Conservation (phyloP, 176 grass and related monocot genomes). For the Oryza coarctata region DNA sequence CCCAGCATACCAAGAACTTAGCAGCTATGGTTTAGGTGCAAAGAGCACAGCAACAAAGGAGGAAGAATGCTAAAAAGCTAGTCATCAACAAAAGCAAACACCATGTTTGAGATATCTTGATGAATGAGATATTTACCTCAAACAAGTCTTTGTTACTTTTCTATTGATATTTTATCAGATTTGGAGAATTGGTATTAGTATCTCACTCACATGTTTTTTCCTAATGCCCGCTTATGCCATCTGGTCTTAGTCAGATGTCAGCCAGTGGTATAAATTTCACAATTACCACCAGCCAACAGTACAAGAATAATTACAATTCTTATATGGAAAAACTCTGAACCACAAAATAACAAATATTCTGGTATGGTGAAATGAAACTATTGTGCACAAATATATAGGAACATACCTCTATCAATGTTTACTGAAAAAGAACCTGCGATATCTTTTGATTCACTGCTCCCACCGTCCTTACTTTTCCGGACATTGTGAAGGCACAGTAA, state of each 20-base stretch:
- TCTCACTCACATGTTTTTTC: not conserved
- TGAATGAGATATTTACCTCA: not conserved
- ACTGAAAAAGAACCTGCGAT: slow-evolving; percentile 38
- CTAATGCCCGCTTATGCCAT: not conserved
- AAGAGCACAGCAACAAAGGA: not conserved
- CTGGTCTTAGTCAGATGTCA: not conserved
- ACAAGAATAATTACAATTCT: not conserved
- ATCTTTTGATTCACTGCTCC: slow-evolving; percentile 51
- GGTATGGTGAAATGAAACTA: not conserved
- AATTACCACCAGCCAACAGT: not conserved
- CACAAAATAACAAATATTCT: not conserved
- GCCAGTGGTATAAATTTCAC: not conserved
- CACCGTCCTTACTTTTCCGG: slow-evolving; percentile 54
- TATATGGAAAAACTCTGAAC: not conserved
- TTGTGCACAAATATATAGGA: slow-evolving; percentile 16
- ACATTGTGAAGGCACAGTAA: slow-evolving; percentile 47
- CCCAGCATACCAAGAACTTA: not conserved
- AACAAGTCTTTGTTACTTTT: not conserved
- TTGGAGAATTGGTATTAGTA: not conserved
- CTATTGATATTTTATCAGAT: not conserved
- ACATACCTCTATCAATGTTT: slow-evolving; percentile 64
- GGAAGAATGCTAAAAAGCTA: not conserved
- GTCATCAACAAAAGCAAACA: not conserved
- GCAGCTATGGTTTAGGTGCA: not conserved
- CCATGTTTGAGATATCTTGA: not conserved